These are phyloP conservation scores for Lignosus rhinocerotis DNA, from an alignment of 1,284 basidiomycete genomes.

Conservation along the genomic window DNA sequence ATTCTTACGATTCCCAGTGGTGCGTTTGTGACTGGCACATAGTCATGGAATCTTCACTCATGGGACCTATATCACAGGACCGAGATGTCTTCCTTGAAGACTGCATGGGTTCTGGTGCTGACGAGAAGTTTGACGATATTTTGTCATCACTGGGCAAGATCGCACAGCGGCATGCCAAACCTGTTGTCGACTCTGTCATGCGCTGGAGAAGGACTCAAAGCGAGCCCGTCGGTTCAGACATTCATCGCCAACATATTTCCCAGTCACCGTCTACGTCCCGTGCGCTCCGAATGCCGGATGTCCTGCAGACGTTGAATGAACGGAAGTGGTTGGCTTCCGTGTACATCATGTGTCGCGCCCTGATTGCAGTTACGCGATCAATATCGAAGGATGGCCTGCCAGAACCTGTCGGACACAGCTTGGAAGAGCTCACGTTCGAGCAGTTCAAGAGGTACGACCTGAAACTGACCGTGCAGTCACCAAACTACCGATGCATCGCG, in stretches of 20 bases:
- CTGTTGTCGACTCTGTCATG: conserved; percentile 85
- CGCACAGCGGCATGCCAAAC: conserved; percentile 80
- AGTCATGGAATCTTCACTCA: neutral
- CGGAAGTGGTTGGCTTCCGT: conserved; percentile 82
- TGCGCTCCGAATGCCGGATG: conserved; percentile 48
- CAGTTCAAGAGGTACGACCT: conserved; percentile 79
- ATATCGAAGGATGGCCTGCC: conserved; percentile 76
- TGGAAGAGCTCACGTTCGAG: conserved; percentile 87
- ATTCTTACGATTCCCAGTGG: conserved; percentile 70
- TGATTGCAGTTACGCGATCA: conserved; percentile 75
- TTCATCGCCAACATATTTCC: conserved; percentile 51
- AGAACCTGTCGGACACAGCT: conserved; percentile 71
- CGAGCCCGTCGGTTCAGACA: conserved; percentile 59
- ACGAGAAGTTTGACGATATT: conserved; percentile 79
- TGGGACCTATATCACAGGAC: conserved; percentile 46
- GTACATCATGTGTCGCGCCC: conserved; percentile 86
- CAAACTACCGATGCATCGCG: conserved; percentile 78
- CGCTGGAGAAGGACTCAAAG: conserved; percentile 84
- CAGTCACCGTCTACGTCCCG: conserved; percentile 44
- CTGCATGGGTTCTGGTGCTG: conserved; percentile 70
- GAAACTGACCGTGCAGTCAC: conserved; percentile 60
- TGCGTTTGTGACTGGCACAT: conserved; percentile 38
- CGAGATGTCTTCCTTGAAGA: conserved; percentile 66
- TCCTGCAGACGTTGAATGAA: conserved; percentile 63
- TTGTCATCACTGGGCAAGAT: conserved; percentile 85